Evolutionary conservation across 73 alveolate genomes (phyloP), one percentile per base, ranked within the genome.

Genomic region (Durusdinium trenchii): DNA sequence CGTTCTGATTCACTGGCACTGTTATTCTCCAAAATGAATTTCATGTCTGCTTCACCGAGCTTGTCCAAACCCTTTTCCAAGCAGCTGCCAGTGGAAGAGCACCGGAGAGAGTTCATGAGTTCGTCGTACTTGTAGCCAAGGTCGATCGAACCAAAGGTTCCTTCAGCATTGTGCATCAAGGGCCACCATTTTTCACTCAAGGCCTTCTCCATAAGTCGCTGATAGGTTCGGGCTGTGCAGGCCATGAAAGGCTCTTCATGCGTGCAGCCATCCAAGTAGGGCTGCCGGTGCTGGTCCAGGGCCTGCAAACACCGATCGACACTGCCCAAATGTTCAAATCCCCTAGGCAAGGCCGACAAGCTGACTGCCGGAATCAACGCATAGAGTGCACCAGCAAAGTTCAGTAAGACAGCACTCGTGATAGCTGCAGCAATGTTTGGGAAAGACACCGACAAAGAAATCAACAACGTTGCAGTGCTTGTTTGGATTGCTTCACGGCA

Each of bases 131-230:
- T 36, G 94, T 71, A 69, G 75, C 98, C 98, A 75, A 91, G 60
- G 48, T 91, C 98, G 87, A 91, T 91, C 3, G 98, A 91, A 38
- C 98, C 98, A 42, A 69, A 67, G 61, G 98, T 91, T 43, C 98
- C 98, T 35, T 52, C 98, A 4, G 87, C 73, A 38, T 91, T 91
- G 60, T 91, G 98, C 98, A 91, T 91, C 78, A 91, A 52, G 10
- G 98, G 98, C 98, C 98, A 91, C 98, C 98, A 91, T 36, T 71
- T 73, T 76, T 91, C 75, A 32, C 89, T 69, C n/a, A 91, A 89
- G 36, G 98, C 98, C 6, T 76, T 76, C 71, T 91, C 64, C 98
- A 91, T 91, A 18, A 91, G 62, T 42, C 98, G 87, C 76, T 91
- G 98, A 54, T 91, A 91, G 52, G 98, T 91, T n/a, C 89, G 54